Evolutionary conservation across 768 basidiomycete species (phyloP).

Genomic region (Lentinula aciculospora): DNA sequence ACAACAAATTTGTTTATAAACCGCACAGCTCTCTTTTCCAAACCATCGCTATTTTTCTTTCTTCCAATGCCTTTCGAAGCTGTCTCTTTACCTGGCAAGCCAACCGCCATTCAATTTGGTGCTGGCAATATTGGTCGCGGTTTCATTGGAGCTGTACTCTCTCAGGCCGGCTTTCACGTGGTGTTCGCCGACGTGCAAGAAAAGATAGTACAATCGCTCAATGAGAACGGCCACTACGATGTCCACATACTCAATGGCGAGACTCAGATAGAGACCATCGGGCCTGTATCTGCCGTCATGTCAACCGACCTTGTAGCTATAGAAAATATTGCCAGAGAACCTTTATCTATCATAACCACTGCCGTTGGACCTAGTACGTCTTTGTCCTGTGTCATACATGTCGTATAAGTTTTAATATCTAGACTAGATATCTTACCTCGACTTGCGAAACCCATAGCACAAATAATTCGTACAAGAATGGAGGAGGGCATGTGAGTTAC

Average conservation of each 20-base stretch:
- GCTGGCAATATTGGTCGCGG: conserved; percentile 17
- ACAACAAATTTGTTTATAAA: background rate
- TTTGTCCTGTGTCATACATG: background rate
- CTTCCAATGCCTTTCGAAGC: conserved; percentile 4
- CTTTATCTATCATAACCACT: conserved; percentile 7
- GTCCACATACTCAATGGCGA: conserved; percentile 24
- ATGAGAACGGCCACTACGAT: conserved; percentile 20
- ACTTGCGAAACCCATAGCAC: conserved; percentile 4
- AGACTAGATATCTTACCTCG: background rate
- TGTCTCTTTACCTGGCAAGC: background rate
- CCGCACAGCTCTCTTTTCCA: background rate
- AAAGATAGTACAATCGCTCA: conserved; percentile 21
- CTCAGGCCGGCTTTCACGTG: conserved; percentile 29
- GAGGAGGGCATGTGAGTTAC: conserved; percentile 1
- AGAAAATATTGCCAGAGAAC: background rate
- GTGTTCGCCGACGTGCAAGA: conserved; percentile 26
- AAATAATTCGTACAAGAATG: conserved; percentile 6
- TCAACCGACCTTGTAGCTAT: conserved; percentile 4
- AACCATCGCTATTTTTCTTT: background rate
- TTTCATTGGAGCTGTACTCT: conserved; percentile 29
- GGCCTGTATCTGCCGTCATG: conserved; percentile 1
- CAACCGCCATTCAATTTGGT: conserved; percentile 6
- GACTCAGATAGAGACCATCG: conserved; percentile 4
- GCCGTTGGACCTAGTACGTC: conserved; percentile 3
- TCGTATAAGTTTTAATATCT: background rate